Percentiles rank a stretch among this genome's conserved stretches.
Evolutionary conservation across 768 basidiomycete genomes (phyloP).

Genomic region (Lactifluus hygrophoroides): DNA sequence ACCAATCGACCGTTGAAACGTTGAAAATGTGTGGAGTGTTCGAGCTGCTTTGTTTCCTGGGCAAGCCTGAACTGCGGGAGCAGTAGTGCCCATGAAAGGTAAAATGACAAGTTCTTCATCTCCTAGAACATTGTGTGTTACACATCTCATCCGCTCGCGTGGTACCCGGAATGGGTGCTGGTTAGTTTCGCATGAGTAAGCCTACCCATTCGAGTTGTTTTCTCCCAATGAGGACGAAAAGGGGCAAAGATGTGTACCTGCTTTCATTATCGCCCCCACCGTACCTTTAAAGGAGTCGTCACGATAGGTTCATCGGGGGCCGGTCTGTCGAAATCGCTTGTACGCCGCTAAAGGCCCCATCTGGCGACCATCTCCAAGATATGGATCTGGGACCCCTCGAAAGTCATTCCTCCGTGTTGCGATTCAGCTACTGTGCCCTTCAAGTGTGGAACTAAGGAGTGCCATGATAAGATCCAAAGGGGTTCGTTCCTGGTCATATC

Average conservation of each 20-base stretch:
- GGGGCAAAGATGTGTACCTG: neutral
- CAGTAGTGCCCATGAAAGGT: neutral
- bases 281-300: neutral
- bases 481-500: neutral
- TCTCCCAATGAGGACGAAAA: neutral
- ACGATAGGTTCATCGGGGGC: neutral
- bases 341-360: neutral
- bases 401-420: neutral
- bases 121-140: neutral
- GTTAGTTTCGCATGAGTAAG: neutral
- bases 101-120: neutral
- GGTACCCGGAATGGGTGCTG: neutral
- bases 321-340: neutral
- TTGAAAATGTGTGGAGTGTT: neutral
- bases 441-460: neutral
- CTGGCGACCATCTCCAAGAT: neutral
- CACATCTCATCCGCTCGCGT: neutral
- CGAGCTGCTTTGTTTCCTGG: neutral
- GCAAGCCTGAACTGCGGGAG: neutral
- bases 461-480: neutral
- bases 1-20: neutral
- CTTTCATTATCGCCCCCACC: neutral
- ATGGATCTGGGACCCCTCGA: neutral
- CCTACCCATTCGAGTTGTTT: neutral
- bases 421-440: neutral